A percentile compares a stretch with the other conserved stretches of the same genome.
Conservation (phyloP, 768 basidiomycete species). For the Cytidiella melzeri region DNA sequence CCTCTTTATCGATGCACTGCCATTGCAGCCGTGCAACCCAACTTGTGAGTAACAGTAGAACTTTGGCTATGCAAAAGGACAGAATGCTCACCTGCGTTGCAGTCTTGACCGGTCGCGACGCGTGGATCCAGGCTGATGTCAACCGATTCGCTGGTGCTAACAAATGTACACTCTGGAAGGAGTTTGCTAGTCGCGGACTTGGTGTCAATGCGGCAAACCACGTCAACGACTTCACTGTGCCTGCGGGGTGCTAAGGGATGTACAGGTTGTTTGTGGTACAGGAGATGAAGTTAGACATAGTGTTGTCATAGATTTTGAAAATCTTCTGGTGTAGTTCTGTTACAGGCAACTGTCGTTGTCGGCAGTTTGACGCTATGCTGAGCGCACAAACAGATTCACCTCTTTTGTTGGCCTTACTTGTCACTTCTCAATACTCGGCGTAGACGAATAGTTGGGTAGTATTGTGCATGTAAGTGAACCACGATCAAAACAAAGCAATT, state of each 20-base stretch:
- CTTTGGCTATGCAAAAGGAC: neutral
- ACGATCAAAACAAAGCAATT: too few species aligned
- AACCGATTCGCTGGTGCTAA: conserved; percentile 41
- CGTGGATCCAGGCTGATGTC: conserved; percentile 46
- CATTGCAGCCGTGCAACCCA: conserved; percentile 42
- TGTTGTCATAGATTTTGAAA: neutral
- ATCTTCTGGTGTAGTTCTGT: too few species aligned
- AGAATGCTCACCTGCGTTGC: neutral
- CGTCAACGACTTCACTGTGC: conserved; percentile 25
- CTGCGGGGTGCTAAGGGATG: conserved; percentile 24
- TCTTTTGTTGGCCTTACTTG: too few species aligned
- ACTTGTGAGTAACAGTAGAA: conserved; percentile 32
- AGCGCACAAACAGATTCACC: too few species aligned
- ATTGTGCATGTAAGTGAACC: too few species aligned
- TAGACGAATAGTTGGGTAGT: too few species aligned
- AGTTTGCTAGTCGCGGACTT: conserved; percentile 46
- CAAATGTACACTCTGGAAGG: conserved; percentile 38
- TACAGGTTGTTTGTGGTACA: neutral
- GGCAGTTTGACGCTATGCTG: neutral
- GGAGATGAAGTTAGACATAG: neutral
- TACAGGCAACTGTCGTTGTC: too few species aligned
- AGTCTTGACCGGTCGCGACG: conserved; percentile 43
- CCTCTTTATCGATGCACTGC: conserved; percentile 45
- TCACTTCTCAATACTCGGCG: too few species aligned
- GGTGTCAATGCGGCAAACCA: conserved; percentile 33